These are phyloP conservation scores for Sistotremastrum niveocremeum DNA, from an alignment of 768 basidiomycete species.

Conservation along the genomic window DNA sequence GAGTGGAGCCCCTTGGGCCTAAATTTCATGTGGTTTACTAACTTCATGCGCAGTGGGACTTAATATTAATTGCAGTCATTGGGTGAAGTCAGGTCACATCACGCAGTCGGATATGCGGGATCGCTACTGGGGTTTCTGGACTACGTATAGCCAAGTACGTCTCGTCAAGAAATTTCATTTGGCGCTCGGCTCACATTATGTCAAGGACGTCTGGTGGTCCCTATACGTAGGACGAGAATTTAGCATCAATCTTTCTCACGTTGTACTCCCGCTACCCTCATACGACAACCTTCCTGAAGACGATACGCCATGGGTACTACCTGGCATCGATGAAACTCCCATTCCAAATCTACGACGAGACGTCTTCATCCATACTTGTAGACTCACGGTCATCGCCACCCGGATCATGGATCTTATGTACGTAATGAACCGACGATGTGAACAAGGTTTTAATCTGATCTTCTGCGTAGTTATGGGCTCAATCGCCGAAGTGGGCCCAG, in stretches of 20 bases:
- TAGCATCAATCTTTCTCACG: conserved; percentile 26
- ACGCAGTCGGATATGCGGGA: conserved; percentile 38
- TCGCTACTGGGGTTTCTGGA: conserved; percentile 49
- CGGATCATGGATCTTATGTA: conserved; percentile 45
- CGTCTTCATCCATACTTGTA: conserved; percentile 35
- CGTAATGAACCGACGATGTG: conserved; percentile 8
- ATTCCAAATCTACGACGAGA: not conserved
- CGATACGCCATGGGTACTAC: not conserved
- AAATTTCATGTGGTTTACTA: not conserved
- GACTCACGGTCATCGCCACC: conserved; percentile 34
- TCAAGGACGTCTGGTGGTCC: conserved; percentile 49
- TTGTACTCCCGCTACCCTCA: not conserved
- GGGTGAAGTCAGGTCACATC: conserved; percentile 40
- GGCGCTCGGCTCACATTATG: not conserved
- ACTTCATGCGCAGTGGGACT: conserved; percentile 33
- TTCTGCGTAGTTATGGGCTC: no score
- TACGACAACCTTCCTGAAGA: not conserved
- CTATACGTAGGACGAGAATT: conserved; percentile 53
- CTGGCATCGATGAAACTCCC: not conserved
- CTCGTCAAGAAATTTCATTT: not conserved
- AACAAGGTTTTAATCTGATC: no score
- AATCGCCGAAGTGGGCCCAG: no score
- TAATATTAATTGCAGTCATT: conserved; percentile 40
- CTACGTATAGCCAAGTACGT: conserved; percentile 38
- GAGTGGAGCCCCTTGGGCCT: conserved; percentile 14